Percentiles rank a stretch among this genome's conserved stretches.
These are phyloP conservation scores for Vigna unguiculata DNA, from an alignment of 306 rosid species.

Conservation along the genomic window DNA sequence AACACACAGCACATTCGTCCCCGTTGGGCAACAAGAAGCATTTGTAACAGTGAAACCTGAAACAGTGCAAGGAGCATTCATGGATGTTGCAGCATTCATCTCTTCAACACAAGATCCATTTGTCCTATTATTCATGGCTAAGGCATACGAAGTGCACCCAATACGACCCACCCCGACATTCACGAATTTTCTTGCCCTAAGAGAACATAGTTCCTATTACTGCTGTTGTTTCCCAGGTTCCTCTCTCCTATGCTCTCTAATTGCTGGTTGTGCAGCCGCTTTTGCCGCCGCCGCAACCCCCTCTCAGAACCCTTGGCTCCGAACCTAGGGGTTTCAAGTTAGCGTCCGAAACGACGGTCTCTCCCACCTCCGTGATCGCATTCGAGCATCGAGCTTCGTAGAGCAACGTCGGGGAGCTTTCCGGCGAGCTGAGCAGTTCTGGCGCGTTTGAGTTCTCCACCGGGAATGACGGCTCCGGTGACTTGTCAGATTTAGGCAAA, in stretches of 20 bases:
- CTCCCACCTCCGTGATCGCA: constrained; percentile 83
- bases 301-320: constrained; percentile 52
- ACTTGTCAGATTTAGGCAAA: constrained; percentile 64
- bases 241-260: constrained; percentile 61
- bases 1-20: too few species aligned
- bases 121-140: too few species aligned
- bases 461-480: constrained; percentile 70
- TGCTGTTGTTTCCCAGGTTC: constrained; percentile 79
- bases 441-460: constrained; percentile 82
- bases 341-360: constrained; percentile 63
- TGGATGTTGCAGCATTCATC: too few species aligned
- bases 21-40: too few species aligned
- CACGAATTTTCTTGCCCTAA: too few species aligned
- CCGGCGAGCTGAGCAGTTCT: constrained; percentile 91
- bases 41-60: too few species aligned
- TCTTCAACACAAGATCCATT: too few species aligned
- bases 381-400: constrained; percentile 71
- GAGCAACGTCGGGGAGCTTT: constrained; percentile 59
- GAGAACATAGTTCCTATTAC: too few species aligned
- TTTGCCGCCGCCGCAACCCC: constrained; percentile 50
- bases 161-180: too few species aligned
- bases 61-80: too few species aligned
- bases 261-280: constrained; percentile 95
- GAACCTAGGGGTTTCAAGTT: constrained; percentile 65
- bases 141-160: too few species aligned